phyloP scores from a whole-genome alignment of 768 basidiomycete species.

The Mycena sanguinolenta region DNA sequence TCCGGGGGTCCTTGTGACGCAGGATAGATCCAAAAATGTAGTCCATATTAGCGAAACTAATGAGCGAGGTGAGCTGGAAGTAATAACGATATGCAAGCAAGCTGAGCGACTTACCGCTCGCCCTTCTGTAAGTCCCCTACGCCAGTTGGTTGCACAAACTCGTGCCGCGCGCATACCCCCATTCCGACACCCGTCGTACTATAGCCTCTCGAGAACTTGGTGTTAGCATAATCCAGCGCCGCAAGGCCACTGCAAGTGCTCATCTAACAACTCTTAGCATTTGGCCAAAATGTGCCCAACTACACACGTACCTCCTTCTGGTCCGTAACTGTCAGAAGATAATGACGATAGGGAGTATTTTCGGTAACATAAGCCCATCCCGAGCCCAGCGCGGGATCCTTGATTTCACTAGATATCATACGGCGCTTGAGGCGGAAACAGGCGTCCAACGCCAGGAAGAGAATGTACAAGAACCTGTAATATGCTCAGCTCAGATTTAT shows the following conservation, averaged over 20 bases:
- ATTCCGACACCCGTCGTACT: too few species aligned
- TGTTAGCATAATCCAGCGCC: conserved; percentile 16
- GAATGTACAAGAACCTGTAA: conserved; percentile 33
- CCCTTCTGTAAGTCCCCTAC: conserved; percentile 41
- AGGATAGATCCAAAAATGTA: background rate
- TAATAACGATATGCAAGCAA: too few species aligned
- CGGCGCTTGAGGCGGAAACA: conserved; percentile 41
- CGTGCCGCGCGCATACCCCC: conserved; percentile 27
- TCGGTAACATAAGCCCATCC: conserved; percentile 32
- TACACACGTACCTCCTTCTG: conserved; percentile 27
- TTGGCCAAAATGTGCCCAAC: background rate
- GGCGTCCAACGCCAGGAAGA: conserved; percentile 39
- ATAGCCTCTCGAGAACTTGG: too few species aligned
- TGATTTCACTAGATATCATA: background rate
- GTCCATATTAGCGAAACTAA: too few species aligned
- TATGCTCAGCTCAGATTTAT: background rate
- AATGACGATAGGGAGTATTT: conserved; percentile 8
- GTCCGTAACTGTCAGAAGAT: conserved; percentile 10
- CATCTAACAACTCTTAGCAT: background rate
- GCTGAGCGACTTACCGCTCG: conserved; percentile 39
- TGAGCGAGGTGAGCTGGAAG: too few species aligned
- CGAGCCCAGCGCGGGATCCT: conserved; percentile 24
- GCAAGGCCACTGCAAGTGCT: conserved; percentile 34
- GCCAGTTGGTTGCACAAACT: conserved; percentile 29
- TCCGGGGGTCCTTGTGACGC: conserved; percentile 1